Conservation (phyloP, 192 early-diverging fungal genomes). For the Coemansia pectinata region DNA sequence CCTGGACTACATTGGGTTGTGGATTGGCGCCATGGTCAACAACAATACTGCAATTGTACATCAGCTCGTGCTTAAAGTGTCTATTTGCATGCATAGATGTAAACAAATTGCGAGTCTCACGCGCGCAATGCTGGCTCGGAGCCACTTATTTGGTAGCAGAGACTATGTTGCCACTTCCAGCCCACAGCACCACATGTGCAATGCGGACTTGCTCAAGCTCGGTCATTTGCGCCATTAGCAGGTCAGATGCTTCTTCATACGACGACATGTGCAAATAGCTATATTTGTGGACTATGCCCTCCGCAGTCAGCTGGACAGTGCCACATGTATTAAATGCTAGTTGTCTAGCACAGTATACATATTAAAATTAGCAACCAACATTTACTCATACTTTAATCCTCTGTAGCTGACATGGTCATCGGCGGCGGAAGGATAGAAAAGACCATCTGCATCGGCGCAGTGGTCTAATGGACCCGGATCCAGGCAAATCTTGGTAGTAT, state of each 20-base stretch:
- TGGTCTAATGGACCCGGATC: constrained; percentile 14
- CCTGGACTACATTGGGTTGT: not conserved
- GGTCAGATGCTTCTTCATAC: not conserved
- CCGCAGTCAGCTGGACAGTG: not conserved
- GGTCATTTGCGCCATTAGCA: not conserved
- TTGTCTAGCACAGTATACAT: not conserved
- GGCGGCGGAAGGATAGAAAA: constrained; percentile 11
- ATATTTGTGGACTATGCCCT: not conserved
- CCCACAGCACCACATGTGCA: not conserved
- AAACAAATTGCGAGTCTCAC: not conserved
- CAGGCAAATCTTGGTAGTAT: constrained; percentile 22
- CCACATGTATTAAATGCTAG: not conserved
- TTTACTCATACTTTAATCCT: constrained; percentile 33
- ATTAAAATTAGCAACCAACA: not conserved
- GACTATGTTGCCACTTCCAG: not conserved
- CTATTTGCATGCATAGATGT: not conserved
- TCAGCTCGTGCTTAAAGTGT: not conserved
- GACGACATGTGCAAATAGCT: not conserved
- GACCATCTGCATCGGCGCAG: constrained; percentile 15
- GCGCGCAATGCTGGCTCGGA: not conserved
- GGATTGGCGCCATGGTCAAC: not conserved
- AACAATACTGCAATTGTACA: not conserved
- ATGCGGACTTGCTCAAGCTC: not conserved
- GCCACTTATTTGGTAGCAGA: not conserved
- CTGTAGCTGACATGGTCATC: constrained; percentile 32